phyloP scores from a whole-genome alignment of 441 rosid species.

The Arabidopsis lyrata region DNA sequence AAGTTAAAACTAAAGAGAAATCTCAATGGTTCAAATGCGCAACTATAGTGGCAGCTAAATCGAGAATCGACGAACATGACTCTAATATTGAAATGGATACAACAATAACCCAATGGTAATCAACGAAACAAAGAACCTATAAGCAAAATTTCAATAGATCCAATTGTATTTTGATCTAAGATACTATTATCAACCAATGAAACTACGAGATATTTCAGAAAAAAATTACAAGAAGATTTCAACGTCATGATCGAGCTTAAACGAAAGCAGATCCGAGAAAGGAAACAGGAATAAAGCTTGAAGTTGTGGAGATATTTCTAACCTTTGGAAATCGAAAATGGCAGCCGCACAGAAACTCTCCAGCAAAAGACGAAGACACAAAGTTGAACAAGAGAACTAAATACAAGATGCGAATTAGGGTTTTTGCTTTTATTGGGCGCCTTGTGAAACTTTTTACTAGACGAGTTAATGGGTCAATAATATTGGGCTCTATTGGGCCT shows the following conservation, averaged over 20 bases:
- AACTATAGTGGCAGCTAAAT: background rate
- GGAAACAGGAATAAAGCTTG: background rate
- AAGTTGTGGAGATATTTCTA: background rate
- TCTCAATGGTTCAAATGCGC: background rate
- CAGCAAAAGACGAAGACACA: background rate
- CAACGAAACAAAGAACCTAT: too few relatives aligned
- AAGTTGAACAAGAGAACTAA: constrained; percentile 31
- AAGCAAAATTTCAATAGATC: background rate
- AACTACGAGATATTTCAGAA: too few relatives aligned
- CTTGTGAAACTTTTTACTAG: background rate
- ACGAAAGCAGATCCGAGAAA: background rate
- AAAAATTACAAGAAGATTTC: background rate
- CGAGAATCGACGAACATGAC: background rate
- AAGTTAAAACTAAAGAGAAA: too few relatives aligned
- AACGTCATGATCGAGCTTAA: background rate
- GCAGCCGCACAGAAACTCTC: constrained; percentile 36
- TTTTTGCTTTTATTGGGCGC: constrained; percentile 36
- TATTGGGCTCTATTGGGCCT: background rate
- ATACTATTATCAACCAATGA: too few relatives aligned
- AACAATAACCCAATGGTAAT: background rate
- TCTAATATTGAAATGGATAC: background rate
- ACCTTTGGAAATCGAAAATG: constrained; percentile 28
- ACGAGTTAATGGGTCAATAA: background rate
- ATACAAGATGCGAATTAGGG: constrained; percentile 29
- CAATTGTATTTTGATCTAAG: background rate